phyloP scores from a whole-genome alignment of 2,329 filamentous ascomycete genomes.

The Aspergillus proliferans region DNA sequence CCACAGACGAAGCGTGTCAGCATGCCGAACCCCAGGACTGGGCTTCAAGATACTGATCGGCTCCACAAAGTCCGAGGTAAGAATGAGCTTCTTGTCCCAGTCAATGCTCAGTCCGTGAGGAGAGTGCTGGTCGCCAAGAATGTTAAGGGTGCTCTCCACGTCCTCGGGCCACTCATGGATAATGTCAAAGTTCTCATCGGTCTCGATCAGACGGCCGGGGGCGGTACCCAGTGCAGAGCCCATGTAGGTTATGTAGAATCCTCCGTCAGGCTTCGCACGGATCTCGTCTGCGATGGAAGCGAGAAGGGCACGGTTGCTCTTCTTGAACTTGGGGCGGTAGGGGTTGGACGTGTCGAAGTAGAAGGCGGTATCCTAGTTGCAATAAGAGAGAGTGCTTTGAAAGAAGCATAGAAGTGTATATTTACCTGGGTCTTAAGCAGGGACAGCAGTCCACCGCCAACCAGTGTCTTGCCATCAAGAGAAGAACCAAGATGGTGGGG shows the following conservation, averaged over 20 bases:
- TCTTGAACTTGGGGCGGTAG: constrained; percentile 53
- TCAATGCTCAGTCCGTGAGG: constrained; percentile 56
- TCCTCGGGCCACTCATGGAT: constrained; percentile 59
- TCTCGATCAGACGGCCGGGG: constrained; percentile 56
- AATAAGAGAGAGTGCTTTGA: background rate
- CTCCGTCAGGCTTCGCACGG: constrained; percentile 56
- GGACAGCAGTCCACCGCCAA: constrained; percentile 54
- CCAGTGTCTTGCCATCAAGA: constrained; percentile 51
- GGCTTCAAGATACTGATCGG: constrained; percentile 58
- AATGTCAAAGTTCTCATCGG: constrained; percentile 53
- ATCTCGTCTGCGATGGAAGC: constrained; percentile 58
- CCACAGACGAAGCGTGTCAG: constrained; percentile 57
- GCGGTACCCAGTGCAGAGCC: constrained; percentile 53
- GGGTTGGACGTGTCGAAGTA: constrained; percentile 57
- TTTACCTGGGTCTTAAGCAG: constrained; percentile 49
- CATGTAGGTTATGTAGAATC: constrained; percentile 59
- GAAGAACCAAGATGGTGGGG: constrained; percentile 55
- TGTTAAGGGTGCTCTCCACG: constrained; percentile 48
- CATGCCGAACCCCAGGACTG: constrained; percentile 47
- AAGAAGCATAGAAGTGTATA: constrained; percentile 6
- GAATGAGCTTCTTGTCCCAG: constrained; percentile 51
- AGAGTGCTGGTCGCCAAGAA: constrained; percentile 55
- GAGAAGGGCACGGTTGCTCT: constrained; percentile 55
- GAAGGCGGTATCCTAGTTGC: constrained; percentile 51
- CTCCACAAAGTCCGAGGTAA: constrained; percentile 59